Conservation (phyloP, 257 asterid genomes). For the Solanum clarkiae region DNA sequence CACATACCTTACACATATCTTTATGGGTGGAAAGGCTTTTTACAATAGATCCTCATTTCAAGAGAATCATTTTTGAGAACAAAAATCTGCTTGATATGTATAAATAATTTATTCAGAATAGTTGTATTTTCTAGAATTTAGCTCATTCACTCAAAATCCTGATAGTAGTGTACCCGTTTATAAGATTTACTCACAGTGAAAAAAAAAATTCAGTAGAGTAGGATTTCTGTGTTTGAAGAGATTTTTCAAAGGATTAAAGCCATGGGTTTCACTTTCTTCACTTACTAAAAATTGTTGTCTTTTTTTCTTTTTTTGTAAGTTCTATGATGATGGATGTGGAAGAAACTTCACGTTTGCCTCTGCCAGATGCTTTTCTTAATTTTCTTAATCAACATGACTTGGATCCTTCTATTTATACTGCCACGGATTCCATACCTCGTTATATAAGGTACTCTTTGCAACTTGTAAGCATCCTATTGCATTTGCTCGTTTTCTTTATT, state of each 20-base stretch:
- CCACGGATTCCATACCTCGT: conserved; percentile 62
- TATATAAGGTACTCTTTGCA: conserved; percentile 54
- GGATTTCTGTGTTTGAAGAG: not conserved
- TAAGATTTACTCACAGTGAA: not conserved
- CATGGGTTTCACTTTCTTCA: not conserved
- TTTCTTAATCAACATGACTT: conserved; percentile 64
- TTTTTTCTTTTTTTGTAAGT: not conserved
- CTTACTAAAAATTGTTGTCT: not conserved
- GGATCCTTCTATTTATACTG: conserved; percentile 62
- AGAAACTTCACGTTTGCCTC: conserved; percentile 22
- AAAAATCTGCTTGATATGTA: not conserved
- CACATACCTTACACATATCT: not conserved
- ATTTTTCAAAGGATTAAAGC: not conserved
- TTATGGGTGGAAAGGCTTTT: not conserved
- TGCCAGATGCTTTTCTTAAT: conserved; percentile 64
- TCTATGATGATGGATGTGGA: conserved; percentile 11
- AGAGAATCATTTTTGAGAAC: too few species aligned
- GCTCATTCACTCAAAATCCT: not conserved
- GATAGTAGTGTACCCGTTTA: not conserved
- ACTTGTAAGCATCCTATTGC: not conserved
- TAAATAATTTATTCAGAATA: too few species aligned
- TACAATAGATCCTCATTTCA: too few species aligned
- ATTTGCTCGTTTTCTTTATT: not conserved
- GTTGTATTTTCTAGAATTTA: too few species aligned
- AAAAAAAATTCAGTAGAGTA: not conserved